These are phyloP conservation scores for Zymoseptoria ardabiliae DNA, from an alignment of 2,329 filamentous ascomycete species.

Conservation along the genomic window DNA sequence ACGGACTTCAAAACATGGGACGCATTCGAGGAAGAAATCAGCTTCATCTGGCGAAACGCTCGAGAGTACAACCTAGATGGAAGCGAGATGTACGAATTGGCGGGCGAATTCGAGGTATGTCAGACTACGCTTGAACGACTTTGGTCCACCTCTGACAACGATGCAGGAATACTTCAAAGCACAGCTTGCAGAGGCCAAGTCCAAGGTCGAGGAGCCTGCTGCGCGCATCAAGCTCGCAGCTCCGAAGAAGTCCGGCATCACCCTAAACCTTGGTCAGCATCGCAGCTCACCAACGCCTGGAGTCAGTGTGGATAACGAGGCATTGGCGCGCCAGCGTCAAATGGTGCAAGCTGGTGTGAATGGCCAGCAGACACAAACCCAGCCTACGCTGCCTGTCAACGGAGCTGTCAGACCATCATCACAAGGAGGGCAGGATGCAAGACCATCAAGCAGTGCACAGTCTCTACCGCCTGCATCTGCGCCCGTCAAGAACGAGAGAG, in stretches of 20 bases:
- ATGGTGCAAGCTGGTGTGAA: constrained; percentile 45
- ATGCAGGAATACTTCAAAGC: constrained; percentile 59
- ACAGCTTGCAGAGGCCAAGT: constrained; percentile 64
- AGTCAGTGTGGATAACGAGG: constrained; percentile 48
- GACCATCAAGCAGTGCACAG: constrained; percentile 35
- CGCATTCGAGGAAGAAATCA: constrained; percentile 70
- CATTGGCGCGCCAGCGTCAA: constrained; percentile 46
- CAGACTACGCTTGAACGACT: not conserved
- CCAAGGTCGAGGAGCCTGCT: constrained; percentile 62
- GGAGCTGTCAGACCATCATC: constrained; percentile 28
- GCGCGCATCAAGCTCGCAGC: constrained; percentile 68
- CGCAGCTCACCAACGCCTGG: constrained; percentile 37
- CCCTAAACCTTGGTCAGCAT: constrained; percentile 31
- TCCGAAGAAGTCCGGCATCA: constrained; percentile 35
- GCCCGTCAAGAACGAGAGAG: constrained; percentile 36
- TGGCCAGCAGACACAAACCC: constrained; percentile 26
- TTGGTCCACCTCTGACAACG: constrained; percentile 2
- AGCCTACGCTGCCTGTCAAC: constrained; percentile 22
- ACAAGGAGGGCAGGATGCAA: constrained; percentile 24
- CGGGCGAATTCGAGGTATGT: constrained; percentile 68
- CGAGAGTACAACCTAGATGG: constrained; percentile 87
- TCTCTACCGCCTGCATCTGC: constrained; percentile 22
- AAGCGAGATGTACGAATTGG: constrained; percentile 72
- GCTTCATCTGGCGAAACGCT: constrained; percentile 80
- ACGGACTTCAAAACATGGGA: constrained; percentile 78